Base-by-base conservation (phyloP, 371 early-diverging fungal genomes). In the Actinomucor elegans region DNA sequence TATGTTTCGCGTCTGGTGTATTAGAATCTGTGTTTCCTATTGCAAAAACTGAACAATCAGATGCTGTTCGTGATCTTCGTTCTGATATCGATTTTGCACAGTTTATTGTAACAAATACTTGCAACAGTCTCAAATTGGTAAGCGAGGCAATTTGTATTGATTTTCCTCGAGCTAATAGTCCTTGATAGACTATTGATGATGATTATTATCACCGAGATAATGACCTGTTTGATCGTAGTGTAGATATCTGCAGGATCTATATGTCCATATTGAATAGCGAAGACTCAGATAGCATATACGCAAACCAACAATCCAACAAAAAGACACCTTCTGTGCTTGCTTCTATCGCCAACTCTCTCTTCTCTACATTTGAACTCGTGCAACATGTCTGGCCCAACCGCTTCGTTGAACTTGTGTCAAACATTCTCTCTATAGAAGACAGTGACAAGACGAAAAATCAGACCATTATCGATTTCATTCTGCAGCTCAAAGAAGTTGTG, bases 31-130 rank as follows among this genome's bases (percentile, higher is more conserved):
- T 75, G 32, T 74, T 80, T 56, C 32, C 46, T 7, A 17, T 11
- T 21, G 33, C 50, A 34, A 50, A 42, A 28, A 34, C 42, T 0
- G 55, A 55, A n/a, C 21, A 29, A 12, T 28, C 14, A 3, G 4
- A 33, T 7, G 17, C 49, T 20, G 15, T 44, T 6, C 49, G 40
- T 17, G 40, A 48, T 32, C 48, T 79, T 17, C 55, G 73, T 7
- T 46, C 63, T 0, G 67, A 80, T 53, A 50, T 75, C n/a, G 71
- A 64, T 15, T 75, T 76, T 57, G 64, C 74, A 3, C 69, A 78
- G n/a, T 76, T 73, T 52, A 48, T 78, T 21, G 62, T 75, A 1
- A 32, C 66, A 15, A 61, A 44, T 34, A 63, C 71, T 0, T 61
- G 60, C 14, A 48, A 57, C 14, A 59, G 61, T 26, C 48, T 71